Evolutionary conservation across 139 green algal genomes (phyloP), one percentile per base, ranked within the genome.

Genomic region (Chlorella ohadii): DNA sequence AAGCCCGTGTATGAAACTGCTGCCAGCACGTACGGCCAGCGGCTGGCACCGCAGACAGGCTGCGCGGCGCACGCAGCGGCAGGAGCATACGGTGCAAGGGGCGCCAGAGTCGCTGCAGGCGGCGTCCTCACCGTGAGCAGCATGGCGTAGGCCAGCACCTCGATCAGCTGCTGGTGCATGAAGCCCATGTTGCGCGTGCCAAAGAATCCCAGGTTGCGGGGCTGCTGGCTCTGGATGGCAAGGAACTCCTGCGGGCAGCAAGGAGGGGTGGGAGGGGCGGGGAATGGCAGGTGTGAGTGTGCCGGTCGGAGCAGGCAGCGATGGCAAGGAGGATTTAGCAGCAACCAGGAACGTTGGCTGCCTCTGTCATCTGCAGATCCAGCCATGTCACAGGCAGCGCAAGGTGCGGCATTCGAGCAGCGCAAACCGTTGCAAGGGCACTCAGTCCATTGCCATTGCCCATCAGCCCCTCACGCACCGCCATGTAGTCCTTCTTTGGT

Each of bases 121-220:
- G 70, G 38, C 38, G 78, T 6, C 11, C 93, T 80, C 81, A 97
- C 96, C 84, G 96, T 98, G 19, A 98, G 91, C 7, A 99, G 93
- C 91, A 99, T 97, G 6, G 97, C 97, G 89, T 99, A 99, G 72
- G 91, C 93, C 1, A 99, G 92, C 33, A 99, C 96, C 85, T 99
- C 97, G 41, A 99, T 97, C 6, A 99, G 92, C 87, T 99, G 94
- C 82, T 99, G 97, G 85, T 99, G 97, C 75, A 97, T 92, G 65
- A 98, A 96, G 3, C 97, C 97, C 96, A 99, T 99, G 89, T 99
- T 99, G 27, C 97, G 87, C 31, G 97, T 99, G 19, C 97, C 97
- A 91, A 99, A 99, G 88, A 99, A 99, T 1, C 95, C 97, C 25
- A 99, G 93, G 61, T 93, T 91, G 72, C 98, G 97, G 0, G 97